Conservation (phyloP, 345 rosid genomes). For the Gossypium thurberi region DNA sequence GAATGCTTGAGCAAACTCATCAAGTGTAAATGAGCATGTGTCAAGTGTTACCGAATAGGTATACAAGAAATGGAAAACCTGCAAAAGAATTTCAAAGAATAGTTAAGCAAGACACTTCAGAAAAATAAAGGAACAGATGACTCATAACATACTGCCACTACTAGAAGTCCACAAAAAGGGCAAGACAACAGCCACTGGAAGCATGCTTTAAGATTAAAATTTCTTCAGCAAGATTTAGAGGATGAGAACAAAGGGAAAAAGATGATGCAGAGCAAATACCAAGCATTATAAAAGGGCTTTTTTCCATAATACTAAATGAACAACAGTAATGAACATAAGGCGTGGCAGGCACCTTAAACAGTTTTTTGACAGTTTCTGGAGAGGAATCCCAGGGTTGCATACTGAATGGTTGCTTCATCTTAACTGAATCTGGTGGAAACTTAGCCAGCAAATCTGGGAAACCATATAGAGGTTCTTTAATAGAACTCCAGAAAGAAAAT, state of each 20-base stretch:
- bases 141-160: neutral
- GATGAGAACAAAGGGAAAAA: neutral
- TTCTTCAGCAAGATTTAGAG: neutral
- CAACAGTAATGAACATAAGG: slow-evolving; percentile 1
- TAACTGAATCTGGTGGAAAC: slow-evolving; percentile 81
- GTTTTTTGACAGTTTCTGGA: slow-evolving; percentile 70
- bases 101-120: slow-evolving; percentile 17
- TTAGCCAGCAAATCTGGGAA: slow-evolving; percentile 73
- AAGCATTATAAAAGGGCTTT: neutral
- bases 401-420: slow-evolving; percentile 78
- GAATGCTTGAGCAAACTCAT: slow-evolving; percentile 85
- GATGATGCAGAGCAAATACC: neutral
- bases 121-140: neutral
- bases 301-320: neutral
- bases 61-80: slow-evolving; percentile 88
- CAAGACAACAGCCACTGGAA: neutral
- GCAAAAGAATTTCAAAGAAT: slow-evolving; percentile 26
- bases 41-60: slow-evolving; percentile 63
- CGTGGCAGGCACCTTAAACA: slow-evolving; percentile 64
- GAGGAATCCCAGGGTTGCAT: slow-evolving; percentile 80
- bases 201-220: neutral
- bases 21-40: slow-evolving; percentile 72
- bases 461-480: slow-evolving; percentile 14
- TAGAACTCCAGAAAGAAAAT: neutral
- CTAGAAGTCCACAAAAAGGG: neutral